A percentile compares a stretch with the other conserved stretches of the same genome.
These are phyloP conservation scores for Beauveria pseudobassiana DNA, from an alignment of 2,329 filamentous ascomycete genomes.

Conservation along the genomic window DNA sequence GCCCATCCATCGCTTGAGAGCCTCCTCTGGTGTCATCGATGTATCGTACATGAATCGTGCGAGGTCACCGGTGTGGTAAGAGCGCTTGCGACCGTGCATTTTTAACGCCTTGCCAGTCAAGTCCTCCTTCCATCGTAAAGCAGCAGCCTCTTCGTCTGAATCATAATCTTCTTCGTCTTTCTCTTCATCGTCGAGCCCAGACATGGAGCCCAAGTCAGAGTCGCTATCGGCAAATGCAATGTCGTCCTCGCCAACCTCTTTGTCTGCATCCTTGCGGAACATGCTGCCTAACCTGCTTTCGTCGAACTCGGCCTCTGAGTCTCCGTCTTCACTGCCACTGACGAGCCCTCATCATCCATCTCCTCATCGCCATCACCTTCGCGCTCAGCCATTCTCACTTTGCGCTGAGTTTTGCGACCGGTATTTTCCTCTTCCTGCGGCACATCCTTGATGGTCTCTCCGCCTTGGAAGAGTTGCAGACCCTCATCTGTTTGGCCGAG, in stretches of 20 bases:
- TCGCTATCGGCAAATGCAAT: slow-evolving; percentile 93
- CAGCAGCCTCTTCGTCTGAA: slow-evolving; percentile 63
- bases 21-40: slow-evolving; percentile 64
- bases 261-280: slow-evolving; percentile 46
- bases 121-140: slow-evolving; percentile 80
- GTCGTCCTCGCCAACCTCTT: slow-evolving; percentile 56
- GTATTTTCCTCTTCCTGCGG: slow-evolving; percentile 44
- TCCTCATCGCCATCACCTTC: slow-evolving; percentile 53
- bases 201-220: slow-evolving; percentile 88
- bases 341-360: slow-evolving; percentile 45
- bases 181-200: slow-evolving; percentile 43
- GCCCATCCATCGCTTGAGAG: slow-evolving; percentile 73
- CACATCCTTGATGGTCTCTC: slow-evolving; percentile 56
- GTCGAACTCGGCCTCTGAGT: slow-evolving; percentile 49
- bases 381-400: slow-evolving; percentile 49
- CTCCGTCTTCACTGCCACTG: slow-evolving; percentile 45
- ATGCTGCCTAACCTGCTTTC: slow-evolving; percentile 54
- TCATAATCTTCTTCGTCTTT: slow-evolving; percentile 42
- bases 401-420: slow-evolving; percentile 52
- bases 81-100: slow-evolving; percentile 60
- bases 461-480: slow-evolving; percentile 77
- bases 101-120: slow-evolving; percentile 66
- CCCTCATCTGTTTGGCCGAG: slow-evolving; percentile 77
- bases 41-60: slow-evolving; percentile 86
- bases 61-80: slow-evolving; percentile 74